These are phyloP conservation scores for Flaveria robusta DNA, from an alignment of 129 eudicot species.

Conservation along the genomic window DNA sequence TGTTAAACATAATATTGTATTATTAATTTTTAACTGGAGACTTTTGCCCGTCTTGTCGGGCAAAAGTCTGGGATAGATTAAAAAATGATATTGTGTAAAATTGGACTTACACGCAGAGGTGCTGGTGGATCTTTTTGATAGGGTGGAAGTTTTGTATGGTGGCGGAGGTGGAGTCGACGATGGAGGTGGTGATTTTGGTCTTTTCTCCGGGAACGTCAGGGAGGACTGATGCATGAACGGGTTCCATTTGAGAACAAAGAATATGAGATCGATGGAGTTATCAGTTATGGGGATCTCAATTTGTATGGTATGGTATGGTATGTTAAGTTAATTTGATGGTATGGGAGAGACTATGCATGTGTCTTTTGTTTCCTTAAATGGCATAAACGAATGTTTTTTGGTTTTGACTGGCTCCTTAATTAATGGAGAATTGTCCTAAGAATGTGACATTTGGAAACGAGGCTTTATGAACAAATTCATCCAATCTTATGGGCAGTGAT, in stretches of 20 bases:
- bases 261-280: too few species aligned
- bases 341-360: too few species aligned
- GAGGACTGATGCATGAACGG: slow-evolving; percentile 40
- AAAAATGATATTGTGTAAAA: not conserved
- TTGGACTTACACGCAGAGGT: slow-evolving; percentile 82
- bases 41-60: too few species aligned
- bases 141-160: slow-evolving; percentile 82
- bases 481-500: not conserved
- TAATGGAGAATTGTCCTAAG: not conserved
- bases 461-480: not conserved
- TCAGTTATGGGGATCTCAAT: too few species aligned
- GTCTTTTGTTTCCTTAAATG: slow-evolving; percentile 5
- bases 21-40: too few species aligned
- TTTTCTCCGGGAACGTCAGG: slow-evolving; percentile 82
- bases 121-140: slow-evolving; percentile 80
- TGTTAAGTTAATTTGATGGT: too few species aligned
- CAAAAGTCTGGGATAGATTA: not conserved
- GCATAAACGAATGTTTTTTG: not conserved
- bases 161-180: slow-evolving; percentile 78
- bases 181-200: slow-evolving; percentile 55
- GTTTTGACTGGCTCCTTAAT: slow-evolving; percentile 1
- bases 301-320: too few species aligned
- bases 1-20: not conserved
- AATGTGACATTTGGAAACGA: not conserved
- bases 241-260: slow-evolving; percentile 38